Percentiles rank a stretch among this genome's conserved stretches.
Evolutionary conservation across 192 early-diverging fungal genomes (phyloP).

Genomic region (Backusella tarrabulga): DNA sequence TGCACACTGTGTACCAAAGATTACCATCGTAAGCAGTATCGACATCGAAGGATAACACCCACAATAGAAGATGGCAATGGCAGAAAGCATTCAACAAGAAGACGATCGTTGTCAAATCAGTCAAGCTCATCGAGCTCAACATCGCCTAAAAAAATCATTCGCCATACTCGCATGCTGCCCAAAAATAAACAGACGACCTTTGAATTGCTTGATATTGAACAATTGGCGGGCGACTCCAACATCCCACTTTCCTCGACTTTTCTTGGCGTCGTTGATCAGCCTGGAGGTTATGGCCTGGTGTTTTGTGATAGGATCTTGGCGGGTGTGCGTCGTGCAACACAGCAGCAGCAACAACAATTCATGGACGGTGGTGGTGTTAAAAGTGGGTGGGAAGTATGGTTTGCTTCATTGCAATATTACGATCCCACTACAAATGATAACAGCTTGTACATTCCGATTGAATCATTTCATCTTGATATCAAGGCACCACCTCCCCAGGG

Average conservation of each 20-base stretch:
- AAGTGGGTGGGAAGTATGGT: slow-evolving; percentile 26
- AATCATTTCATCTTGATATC: slow-evolving; percentile 13
- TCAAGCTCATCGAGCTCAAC: not conserved
- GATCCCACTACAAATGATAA: slow-evolving; percentile 10
- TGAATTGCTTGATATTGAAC: slow-evolving; percentile 36
- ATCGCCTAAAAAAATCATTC: not conserved
- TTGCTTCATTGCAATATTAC: slow-evolving; percentile 28
- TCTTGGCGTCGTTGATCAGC: slow-evolving; percentile 27
- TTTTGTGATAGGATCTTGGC: slow-evolving; percentile 34
- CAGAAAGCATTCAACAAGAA: not conserved
- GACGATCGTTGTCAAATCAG: not conserved
- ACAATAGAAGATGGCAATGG: not conserved
- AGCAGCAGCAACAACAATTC: too few relatives aligned
- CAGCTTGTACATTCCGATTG: not conserved
- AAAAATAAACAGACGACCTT: not conserved
- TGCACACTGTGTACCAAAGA: slow-evolving; percentile 21
- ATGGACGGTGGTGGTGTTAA: too few relatives aligned
- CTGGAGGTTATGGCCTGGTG: slow-evolving; percentile 10
- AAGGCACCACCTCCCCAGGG: not conserved
- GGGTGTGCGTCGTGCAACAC: slow-evolving; percentile 17
- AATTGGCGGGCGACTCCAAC: slow-evolving; percentile 18
- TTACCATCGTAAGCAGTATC: slow-evolving; percentile 20
- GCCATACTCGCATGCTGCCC: not conserved
- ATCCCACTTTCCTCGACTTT: slow-evolving; percentile 17
- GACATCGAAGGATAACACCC: not conserved